phyloP scores from a whole-genome alignment of 2,329 filamentous ascomycete genomes.

The Cladosporium cucumerinum region DNA sequence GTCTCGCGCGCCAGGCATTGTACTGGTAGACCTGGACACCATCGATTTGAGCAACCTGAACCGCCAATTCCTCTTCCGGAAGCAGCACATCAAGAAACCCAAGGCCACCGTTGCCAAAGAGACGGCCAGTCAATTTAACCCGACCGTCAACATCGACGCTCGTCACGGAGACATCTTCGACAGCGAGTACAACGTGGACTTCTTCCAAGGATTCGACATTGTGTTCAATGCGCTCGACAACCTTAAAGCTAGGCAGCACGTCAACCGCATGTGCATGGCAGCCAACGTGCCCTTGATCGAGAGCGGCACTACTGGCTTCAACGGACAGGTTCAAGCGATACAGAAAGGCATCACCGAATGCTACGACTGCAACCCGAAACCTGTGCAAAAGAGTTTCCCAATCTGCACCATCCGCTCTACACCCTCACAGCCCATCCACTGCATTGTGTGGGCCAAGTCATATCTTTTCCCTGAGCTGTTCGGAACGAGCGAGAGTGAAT shows the following conservation, averaged over 20 bases:
- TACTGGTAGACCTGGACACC: constrained; percentile 95
- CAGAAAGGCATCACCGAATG: constrained; percentile 83
- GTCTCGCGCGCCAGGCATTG: constrained; percentile 58
- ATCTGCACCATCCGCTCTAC: constrained; percentile 97
- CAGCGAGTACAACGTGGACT: constrained; percentile 75
- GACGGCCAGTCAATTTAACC: constrained; percentile 85
- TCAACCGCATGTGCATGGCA: constrained; percentile 95
- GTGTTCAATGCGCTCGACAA: constrained; percentile 99
- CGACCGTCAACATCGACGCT: constrained; percentile 77
- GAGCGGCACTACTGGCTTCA: constrained; percentile 96
- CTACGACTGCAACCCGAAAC: constrained; percentile 91
- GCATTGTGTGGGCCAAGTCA: constrained; percentile 98
- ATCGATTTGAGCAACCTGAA: constrained; percentile 98
- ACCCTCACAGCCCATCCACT: constrained; percentile 93
- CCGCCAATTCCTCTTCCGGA: constrained; percentile 92
- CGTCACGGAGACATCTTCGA: constrained; percentile 97
- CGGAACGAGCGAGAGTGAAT: constrained; percentile 82
- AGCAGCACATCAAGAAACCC: constrained; percentile 96
- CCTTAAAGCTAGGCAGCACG: constrained; percentile 85
- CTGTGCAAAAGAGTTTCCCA: constrained; percentile 86
- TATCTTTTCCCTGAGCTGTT: constrained; percentile 95
- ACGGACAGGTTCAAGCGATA: constrained; percentile 95
- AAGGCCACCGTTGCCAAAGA: constrained; percentile 95
- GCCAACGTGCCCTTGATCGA: constrained; percentile 89
- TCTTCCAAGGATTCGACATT: constrained; percentile 78